phyloP scores from a whole-genome alignment of 306 rosid species.

The Malus asiatica region DNA sequence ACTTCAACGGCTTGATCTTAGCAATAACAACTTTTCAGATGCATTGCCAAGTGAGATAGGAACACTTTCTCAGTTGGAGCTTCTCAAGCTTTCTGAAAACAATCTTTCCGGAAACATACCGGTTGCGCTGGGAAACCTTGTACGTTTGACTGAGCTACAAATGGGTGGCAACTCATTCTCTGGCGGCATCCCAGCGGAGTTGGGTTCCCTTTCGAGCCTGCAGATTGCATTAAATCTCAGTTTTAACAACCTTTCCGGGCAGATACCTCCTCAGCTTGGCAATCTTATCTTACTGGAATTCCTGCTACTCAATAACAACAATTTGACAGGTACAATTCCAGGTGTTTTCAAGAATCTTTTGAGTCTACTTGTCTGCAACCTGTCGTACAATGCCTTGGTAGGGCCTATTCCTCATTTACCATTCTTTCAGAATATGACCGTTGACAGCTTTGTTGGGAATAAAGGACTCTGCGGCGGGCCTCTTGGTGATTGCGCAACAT shows the following conservation, averaged over 20 bases:
- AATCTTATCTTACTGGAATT: constrained; percentile 53
- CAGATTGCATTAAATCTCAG: constrained; percentile 84
- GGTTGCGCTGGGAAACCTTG: constrained; percentile 45
- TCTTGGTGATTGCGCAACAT: constrained; percentile 38
- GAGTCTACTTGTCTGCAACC: constrained; percentile 69
- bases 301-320: constrained; percentile 62
- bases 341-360: constrained; percentile 42
- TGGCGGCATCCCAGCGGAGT: constrained; percentile 55
- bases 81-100: constrained; percentile 68
- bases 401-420: constrained; percentile 56
- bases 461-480: constrained; percentile 70
- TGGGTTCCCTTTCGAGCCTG: constrained; percentile 67
- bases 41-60: constrained; percentile 61
- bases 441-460: constrained; percentile 59
- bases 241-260: constrained; percentile 61
- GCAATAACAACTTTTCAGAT: constrained; percentile 47
- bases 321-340: constrained; percentile 67
- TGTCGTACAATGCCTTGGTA: constrained; percentile 65
- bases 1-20: constrained; percentile 81
- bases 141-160: constrained; percentile 68
- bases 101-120: constrained; percentile 56
- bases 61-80: constrained; percentile 63
- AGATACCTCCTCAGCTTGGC: constrained; percentile 57
- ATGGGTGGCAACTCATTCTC: constrained; percentile 68
- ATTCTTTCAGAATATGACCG: constrained; percentile 44